Conservation (phyloP, 495 filamentous ascomycete species). For the Neurospora hispaniola region DNA sequence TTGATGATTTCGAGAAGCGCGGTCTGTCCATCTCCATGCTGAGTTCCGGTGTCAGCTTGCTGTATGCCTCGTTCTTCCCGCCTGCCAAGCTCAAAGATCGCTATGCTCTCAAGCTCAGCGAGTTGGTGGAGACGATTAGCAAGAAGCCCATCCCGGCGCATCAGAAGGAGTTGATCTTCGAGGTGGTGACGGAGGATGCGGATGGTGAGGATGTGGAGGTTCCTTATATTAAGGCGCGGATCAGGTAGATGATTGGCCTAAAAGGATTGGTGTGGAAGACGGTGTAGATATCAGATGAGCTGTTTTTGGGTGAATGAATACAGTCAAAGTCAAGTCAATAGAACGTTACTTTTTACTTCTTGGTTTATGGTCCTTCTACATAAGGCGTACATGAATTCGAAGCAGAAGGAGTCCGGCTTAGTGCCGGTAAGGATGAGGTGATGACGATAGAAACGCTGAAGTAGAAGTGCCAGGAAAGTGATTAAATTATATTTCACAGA, state of each 20-base stretch:
- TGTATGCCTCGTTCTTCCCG: constrained; percentile 97
- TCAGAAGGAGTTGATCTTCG: constrained; percentile 92
- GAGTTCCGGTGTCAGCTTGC: constrained; percentile 86
- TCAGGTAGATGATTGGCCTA: constrained; percentile 17
- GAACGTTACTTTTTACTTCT: not conserved
- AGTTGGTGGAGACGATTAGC: constrained; percentile 78
- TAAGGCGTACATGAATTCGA: not conserved
- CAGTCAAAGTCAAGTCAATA: not conserved
- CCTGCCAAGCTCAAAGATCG: constrained; percentile 74
- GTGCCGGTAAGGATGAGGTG: not conserved
- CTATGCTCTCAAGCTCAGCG: constrained; percentile 51
- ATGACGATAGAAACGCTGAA: not conserved
- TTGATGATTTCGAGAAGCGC: constrained; percentile 66
- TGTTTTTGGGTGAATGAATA: not conserved
- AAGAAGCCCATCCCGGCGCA: constrained; percentile 87
- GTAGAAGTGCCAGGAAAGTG: not conserved
- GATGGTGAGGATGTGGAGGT: constrained; percentile 94
- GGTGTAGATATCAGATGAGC: not conserved
- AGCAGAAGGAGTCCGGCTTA: not conserved
- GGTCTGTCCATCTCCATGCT: constrained; percentile 86
- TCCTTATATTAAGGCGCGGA: constrained; percentile 88
- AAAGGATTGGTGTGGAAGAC: not conserved
- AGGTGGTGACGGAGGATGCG: constrained; percentile 85
- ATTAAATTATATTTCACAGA: not conserved
- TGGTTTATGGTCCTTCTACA: not conserved